Conservation (phyloP, 2,329 filamentous ascomycete species). For the Paecilomyces sp. region DNA sequence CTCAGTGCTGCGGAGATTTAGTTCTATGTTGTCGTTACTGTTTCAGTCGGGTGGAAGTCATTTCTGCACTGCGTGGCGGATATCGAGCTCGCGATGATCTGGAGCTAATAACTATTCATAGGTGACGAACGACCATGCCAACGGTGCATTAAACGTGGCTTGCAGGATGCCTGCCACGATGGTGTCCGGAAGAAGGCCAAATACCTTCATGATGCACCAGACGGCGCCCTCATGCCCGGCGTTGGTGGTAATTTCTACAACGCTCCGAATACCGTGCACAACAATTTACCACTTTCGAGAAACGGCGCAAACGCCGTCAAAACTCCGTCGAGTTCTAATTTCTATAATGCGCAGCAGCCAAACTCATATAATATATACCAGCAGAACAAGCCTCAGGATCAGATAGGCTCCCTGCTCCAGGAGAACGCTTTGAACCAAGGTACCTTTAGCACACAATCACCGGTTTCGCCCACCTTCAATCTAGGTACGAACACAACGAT, state of each 20-base stretch:
- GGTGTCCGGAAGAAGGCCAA: slow-evolving; percentile 98
- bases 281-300: slow-evolving; percentile 23
- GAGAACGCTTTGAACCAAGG: slow-evolving; percentile 37
- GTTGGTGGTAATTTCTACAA: slow-evolving; percentile 60
- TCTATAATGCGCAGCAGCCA: slow-evolving; percentile 34
- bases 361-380: slow-evolving; percentile 33
- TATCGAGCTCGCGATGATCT: background rate
- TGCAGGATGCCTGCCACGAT: slow-evolving; percentile 88
- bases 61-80: slow-evolving; percentile 4
- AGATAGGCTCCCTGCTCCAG: slow-evolving; percentile 39
- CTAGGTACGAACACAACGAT: slow-evolving; percentile 40
- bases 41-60: slow-evolving; percentile 1
- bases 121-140: slow-evolving; percentile 93
- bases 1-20: background rate
- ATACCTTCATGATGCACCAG: slow-evolving; percentile 92
- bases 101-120: slow-evolving; percentile 38
- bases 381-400: slow-evolving; percentile 27
- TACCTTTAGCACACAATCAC: slow-evolving; percentile 63
- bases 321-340: slow-evolving; percentile 32
- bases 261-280: slow-evolving; percentile 36
- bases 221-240: slow-evolving; percentile 82
- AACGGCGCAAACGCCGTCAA: slow-evolving; percentile 24
- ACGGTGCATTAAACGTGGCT: slow-evolving; percentile 85
- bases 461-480: slow-evolving; percentile 64
- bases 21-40: slow-evolving; percentile 1